Conservation (phyloP, 495 filamentous ascomycete species). For the Annulohypoxylon nitens region DNA sequence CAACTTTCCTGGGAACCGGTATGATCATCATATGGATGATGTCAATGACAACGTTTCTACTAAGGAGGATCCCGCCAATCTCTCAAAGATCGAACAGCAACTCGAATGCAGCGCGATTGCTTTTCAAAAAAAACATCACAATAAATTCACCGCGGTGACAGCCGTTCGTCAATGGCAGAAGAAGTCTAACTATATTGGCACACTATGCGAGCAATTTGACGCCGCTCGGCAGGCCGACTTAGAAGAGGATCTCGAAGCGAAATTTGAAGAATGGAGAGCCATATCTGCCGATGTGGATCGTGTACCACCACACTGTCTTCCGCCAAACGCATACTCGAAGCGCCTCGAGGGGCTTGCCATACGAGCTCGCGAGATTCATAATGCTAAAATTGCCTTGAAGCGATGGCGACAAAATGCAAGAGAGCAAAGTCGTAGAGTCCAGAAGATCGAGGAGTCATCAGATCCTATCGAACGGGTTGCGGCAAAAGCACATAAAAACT, state of each 20-base stretch:
- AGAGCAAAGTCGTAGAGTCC: conserved; percentile 32
- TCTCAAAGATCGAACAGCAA: conserved; percentile 36
- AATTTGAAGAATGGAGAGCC: conserved; percentile 45
- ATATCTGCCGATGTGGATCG: conserved; percentile 35
- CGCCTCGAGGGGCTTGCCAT: conserved; percentile 47
- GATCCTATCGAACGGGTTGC: conserved; percentile 72
- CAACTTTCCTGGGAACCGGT: neutral
- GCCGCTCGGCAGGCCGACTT: conserved; percentile 46
- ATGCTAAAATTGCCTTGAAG: conserved; percentile 30
- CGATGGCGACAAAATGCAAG: conserved; percentile 44
- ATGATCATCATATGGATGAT: conserved; percentile 4
- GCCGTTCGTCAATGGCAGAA: conserved; percentile 49
- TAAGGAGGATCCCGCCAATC: conserved; percentile 28
- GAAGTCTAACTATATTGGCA: conserved; percentile 38
- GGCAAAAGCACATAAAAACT: conserved; percentile 71
- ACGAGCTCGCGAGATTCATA: conserved; percentile 45
- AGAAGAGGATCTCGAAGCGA: conserved; percentile 36
- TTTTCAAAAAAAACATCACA: conserved; percentile 45
- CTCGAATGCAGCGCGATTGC: conserved; percentile 43
- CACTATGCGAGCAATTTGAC: conserved; percentile 47
- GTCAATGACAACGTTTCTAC: conserved; percentile 9
- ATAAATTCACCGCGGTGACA: conserved; percentile 42
- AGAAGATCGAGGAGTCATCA: conserved; percentile 71
- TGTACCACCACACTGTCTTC: conserved; percentile 34
- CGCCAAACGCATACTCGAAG: conserved; percentile 48